These are phyloP conservation scores for Botryotinia calthae DNA, from an alignment of 2,329 filamentous ascomycete species.

Conservation along the genomic window DNA sequence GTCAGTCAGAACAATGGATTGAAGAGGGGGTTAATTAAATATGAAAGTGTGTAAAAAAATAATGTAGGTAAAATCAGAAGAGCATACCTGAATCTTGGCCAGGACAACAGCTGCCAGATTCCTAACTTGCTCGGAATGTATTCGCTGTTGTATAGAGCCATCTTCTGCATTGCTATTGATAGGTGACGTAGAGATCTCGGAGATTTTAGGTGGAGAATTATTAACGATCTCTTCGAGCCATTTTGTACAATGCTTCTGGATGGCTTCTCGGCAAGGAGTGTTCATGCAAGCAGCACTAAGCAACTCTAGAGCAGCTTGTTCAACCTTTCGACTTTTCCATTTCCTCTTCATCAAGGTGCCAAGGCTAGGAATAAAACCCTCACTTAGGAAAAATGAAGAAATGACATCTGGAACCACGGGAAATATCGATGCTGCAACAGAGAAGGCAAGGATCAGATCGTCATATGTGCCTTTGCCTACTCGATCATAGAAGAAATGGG, in stretches of 20 bases:
- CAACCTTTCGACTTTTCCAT: conserved; percentile 81
- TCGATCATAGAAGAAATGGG: conserved; percentile 70
- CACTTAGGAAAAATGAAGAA: conserved; percentile 77
- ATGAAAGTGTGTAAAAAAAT: conserved; percentile 18
- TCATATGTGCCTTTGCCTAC: conserved; percentile 76
- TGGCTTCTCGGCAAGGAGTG: conserved; percentile 73
- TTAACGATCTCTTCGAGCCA: conserved; percentile 86
- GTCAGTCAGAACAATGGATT: conserved; percentile 37
- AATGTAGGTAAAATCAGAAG: conserved; percentile 15
- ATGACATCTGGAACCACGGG: conserved; percentile 77
- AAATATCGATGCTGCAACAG: conserved; percentile 84
- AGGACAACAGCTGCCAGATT: conserved; percentile 71
- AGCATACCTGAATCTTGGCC: conserved; percentile 64
- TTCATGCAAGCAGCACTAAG: conserved; percentile 91
- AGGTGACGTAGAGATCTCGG: conserved; percentile 30
- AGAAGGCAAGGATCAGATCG: conserved; percentile 88
- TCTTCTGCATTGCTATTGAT: conserved; percentile 31
- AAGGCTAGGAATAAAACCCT: conserved; percentile 78
- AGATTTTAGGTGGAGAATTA: conserved; percentile 60
- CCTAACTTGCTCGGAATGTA: conserved; percentile 60
- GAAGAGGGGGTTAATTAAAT: conserved; percentile 28
- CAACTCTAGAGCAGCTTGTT: conserved; percentile 82
- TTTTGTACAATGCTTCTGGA: conserved; percentile 77
- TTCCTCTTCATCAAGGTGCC: conserved; percentile 74
- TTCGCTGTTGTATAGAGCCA: conserved; percentile 36